A percentile compares a stretch with the other conserved stretches of the same genome.
These are phyloP conservation scores for Cocos nucifera DNA, from an alignment of 176 grass and related monocot species.

Conservation along the genomic window DNA sequence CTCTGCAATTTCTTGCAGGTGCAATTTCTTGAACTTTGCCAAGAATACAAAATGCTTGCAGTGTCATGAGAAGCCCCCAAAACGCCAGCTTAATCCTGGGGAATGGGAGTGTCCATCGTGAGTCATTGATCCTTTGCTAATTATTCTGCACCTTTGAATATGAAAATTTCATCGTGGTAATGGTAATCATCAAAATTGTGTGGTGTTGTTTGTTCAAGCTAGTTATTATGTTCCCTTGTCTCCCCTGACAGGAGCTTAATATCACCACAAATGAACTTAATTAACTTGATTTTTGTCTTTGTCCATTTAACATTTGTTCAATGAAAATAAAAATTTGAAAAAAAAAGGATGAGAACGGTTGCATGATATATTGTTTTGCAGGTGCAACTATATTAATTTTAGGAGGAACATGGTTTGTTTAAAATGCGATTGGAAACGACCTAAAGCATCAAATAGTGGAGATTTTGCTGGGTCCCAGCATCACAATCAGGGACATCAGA, in stretches of 20 bases:
- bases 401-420: conserved; percentile 71
- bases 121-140: conserved; percentile 14
- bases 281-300: no score
- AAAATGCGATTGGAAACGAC: conserved; percentile 81
- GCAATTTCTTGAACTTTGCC: conserved; percentile 95
- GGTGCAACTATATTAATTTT: conserved; percentile 95
- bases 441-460: conserved; percentile 60
- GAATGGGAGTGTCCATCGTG: conserved; percentile 94
- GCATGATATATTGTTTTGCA: conserved; percentile 18
- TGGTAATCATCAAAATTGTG: no score
- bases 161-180: no score
- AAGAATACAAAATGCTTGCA: conserved; percentile 92
- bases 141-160: no score
- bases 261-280: no score
- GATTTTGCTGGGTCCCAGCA: conserved; percentile 19
- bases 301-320: no score
- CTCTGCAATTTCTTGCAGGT: conserved; percentile 46
- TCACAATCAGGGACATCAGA: conserved; percentile 24
- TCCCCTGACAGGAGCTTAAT: no score
- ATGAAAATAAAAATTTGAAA: no score
- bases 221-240: no score
- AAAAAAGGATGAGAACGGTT: no score
- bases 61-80: conserved; percentile 74
- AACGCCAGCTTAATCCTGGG: conserved; percentile 60
- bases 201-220: no score